Evolutionary conservation across 345 rosid species (phyloP).

Genomic region (Corchorus capsularis): DNA sequence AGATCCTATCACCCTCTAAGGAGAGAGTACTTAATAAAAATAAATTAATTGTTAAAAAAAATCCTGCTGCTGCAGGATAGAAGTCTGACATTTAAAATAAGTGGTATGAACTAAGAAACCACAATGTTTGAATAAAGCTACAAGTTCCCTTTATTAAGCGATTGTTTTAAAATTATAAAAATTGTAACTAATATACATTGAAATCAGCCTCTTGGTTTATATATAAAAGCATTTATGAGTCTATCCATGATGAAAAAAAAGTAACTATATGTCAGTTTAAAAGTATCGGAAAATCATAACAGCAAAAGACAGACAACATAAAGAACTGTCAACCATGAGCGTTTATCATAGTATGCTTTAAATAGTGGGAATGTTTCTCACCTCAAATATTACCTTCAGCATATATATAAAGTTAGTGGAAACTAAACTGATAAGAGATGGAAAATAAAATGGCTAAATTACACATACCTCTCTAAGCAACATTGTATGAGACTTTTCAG

Average conservation of each 20-base stretch:
- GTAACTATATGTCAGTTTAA: background rate
- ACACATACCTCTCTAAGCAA: constrained; percentile 70
- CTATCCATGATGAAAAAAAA: background rate
- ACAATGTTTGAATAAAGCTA: background rate
- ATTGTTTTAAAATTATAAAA: background rate
- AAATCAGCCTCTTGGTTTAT: background rate
- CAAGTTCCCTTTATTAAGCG: background rate
- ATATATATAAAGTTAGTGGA: background rate
- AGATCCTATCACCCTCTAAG: background rate
- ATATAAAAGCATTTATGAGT: background rate
- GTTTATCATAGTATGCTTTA: background rate
- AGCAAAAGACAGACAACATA: background rate
- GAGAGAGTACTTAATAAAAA: background rate
- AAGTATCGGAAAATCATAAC: background rate
- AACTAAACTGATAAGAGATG: background rate
- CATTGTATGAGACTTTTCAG: constrained; percentile 47
- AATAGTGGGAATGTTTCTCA: background rate
- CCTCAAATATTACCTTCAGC: background rate
- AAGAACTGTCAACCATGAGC: background rate
- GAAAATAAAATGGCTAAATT: constrained; percentile 5
- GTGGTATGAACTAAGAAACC: background rate
- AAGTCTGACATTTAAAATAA: background rate
- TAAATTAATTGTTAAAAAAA: background rate
- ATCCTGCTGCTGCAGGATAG: background rate
- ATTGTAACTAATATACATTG: background rate